Conservation (phyloP, 116 monocot genomes). For the Papilionanthe hybrid region DNA sequence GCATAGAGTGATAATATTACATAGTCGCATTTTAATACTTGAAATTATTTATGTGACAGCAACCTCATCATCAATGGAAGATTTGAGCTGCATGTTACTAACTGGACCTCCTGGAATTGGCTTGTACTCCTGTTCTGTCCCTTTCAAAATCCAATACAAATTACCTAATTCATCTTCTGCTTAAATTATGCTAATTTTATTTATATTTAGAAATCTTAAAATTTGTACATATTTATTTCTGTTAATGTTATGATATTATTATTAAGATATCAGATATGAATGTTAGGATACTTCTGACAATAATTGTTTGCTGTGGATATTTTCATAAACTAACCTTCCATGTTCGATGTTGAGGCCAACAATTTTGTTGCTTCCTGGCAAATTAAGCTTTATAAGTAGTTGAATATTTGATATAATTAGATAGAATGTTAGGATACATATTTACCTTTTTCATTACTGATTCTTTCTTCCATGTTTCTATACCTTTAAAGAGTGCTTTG, state of each 20-base stretch:
- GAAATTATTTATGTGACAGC: not conserved
- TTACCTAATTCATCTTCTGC: conserved; percentile 1
- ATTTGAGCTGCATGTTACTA: conserved; percentile 13
- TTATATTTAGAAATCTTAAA: not conserved
- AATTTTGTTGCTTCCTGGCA: conserved; percentile 29
- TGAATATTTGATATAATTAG: not conserved
- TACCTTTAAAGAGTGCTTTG: conserved; percentile 36
- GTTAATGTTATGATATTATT: not conserved
- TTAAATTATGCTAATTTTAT: not conserved
- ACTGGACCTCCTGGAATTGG: conserved; percentile 23
- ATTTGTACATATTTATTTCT: not conserved
- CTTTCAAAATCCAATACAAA: conserved; percentile 13
- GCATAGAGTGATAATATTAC: not conserved
- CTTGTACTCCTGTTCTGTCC: conserved; percentile 38
- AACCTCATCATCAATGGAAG: conserved; percentile 29
- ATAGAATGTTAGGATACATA: not conserved
- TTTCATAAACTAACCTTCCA: conserved; percentile 15
- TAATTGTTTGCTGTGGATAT: not conserved
- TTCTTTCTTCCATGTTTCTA: conserved; percentile 46
- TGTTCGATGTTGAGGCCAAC: conserved; percentile 18
- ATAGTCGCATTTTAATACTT: not conserved
- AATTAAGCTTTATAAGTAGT: not conserved
- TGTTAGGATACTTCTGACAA: not conserved
- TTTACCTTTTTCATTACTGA: conserved; percentile 30
- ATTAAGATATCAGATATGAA: not conserved